Base-by-base conservation (phyloP, 1,284 basidiomycete species). In the Ceratobasidium sp. region DNA sequence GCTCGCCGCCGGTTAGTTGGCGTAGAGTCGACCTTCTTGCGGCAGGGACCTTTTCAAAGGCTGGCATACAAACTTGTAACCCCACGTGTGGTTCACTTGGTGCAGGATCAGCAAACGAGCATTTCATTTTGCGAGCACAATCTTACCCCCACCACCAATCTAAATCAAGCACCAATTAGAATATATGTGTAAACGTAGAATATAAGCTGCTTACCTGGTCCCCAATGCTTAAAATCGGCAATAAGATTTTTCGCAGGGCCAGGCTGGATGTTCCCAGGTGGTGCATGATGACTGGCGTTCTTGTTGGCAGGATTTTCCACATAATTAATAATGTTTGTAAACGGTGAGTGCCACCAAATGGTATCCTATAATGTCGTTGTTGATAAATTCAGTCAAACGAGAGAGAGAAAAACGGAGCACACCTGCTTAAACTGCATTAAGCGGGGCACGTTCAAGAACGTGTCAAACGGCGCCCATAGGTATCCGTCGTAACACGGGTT, bases 391-490 rank as follows among this genome's bases (percentile, higher is more conserved):
- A 23, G 35, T 44, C 35, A 13, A 23, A 30, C 3, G 16, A n/a
- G n/a, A n/a, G n/a, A 41, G 38, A 2, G 7, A 23, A 23, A 18
- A 13, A 49, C 21, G 41, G 21, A 35, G n/a, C 38, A 47, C 32
- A 69, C 66, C 75, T 85, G 84, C 73, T 84, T 77, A 73, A 86
- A 86, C 71, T 81, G 80, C 59, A 84, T 80, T 13, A 86, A 78
- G 21, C 85, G 83, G 14, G 86, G 85, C 30, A 86, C 77, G 71
- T 87, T 87, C 50, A 87, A 80, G 30, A 86, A 78, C 5, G 85
- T 83, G 73, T 86, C 84, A 75, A 86, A 86, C 13, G 85, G 85
- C 21, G 81, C 85, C 85, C 85, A 86, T 16, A 86, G 81, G 76
- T 85, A 86, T 5, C 85, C 86, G 28, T 83, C 80, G 76, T 86